Percentiles rank a stretch among this genome's conserved stretches.
These are phyloP conservation scores for Gossypium gossypioides DNA, from an alignment of 441 rosid genomes.

Conservation along the genomic window DNA sequence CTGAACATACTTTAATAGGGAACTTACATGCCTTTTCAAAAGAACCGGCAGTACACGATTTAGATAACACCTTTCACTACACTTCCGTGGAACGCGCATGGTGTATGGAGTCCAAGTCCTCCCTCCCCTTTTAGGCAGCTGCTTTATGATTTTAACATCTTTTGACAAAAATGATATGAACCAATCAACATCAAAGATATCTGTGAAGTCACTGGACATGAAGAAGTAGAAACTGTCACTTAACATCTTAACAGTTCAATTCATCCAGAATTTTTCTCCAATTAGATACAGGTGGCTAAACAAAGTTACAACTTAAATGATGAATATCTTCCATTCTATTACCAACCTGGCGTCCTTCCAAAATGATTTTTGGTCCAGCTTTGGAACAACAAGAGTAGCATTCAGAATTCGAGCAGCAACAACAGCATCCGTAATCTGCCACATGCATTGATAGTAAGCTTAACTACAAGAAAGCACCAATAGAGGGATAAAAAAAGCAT, in stretches of 20 bases:
- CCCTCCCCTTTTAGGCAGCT: constrained; percentile 62
- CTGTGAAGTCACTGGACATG: constrained; percentile 59
- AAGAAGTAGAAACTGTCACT: constrained; percentile 8
- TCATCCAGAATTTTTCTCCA: neutral
- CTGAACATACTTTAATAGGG: constrained; percentile 14
- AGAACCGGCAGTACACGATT: constrained; percentile 78
- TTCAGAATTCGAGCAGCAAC: constrained; percentile 92
- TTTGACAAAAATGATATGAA: constrained; percentile 63
- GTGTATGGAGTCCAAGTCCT: constrained; percentile 39
- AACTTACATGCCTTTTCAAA: constrained; percentile 98
- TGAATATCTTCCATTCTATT: constrained; percentile 11
- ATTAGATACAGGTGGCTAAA: neutral
- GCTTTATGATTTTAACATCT: constrained; percentile 74
- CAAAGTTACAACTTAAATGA: constrained; percentile 1
- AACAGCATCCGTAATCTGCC: constrained; percentile 90
- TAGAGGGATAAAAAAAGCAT: neutral
- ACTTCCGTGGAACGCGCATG: constrained; percentile 90
- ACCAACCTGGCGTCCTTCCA: constrained; percentile 92
- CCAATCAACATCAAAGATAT: constrained; percentile 69
- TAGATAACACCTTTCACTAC: constrained; percentile 71
- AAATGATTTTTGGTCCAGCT: constrained; percentile 89
- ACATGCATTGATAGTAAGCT: constrained; percentile 15
- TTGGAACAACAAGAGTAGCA: constrained; percentile 90
- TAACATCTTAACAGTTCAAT: neutral
- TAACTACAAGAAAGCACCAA: constrained; percentile 15